Evolutionary conservation across 2,329 filamentous ascomycete species (phyloP).

Genomic region (Immersiporthe knoxdaviesiana): DNA sequence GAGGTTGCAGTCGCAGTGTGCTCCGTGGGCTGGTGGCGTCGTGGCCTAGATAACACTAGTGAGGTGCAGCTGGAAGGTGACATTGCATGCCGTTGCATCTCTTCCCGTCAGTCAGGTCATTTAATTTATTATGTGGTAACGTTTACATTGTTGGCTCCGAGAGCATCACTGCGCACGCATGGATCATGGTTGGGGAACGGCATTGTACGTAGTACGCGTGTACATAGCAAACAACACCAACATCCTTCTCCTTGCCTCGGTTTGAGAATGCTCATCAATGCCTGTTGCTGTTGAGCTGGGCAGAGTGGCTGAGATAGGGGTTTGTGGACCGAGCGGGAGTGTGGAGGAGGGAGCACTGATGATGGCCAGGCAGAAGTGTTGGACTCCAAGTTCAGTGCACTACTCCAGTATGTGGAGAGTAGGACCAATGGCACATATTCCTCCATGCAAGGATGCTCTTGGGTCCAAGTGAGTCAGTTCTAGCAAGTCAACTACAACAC

Average conservation of each 20-base stretch:
- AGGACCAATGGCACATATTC: too few species aligned
- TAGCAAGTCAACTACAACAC: too few species aligned
- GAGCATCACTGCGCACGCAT: background rate
- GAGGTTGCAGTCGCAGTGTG: background rate
- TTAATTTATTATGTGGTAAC: background rate
- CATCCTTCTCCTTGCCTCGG: background rate
- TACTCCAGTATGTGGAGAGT: too few species aligned
- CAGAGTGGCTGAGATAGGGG: too few species aligned
- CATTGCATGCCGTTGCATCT: background rate
- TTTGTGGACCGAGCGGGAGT: too few species aligned
- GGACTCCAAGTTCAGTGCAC: too few species aligned
- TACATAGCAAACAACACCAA: background rate
- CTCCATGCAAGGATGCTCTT: too few species aligned
- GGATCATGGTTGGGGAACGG: background rate
- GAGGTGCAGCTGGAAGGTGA: background rate
- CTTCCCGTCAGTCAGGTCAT: background rate
- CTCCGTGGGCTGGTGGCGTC: background rate
- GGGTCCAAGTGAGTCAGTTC: too few species aligned
- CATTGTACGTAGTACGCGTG: background rate
- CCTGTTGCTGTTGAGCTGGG: background rate
- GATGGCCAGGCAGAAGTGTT: too few species aligned
- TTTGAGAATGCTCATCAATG: background rate
- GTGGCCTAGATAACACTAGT: conserved; percentile 9
- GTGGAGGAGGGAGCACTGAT: too few species aligned
- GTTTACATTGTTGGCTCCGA: background rate